Evolutionary conservation across 495 filamentous ascomycete genomes (phyloP).

Genomic region (Pyrenopolyporus hunteri): DNA sequence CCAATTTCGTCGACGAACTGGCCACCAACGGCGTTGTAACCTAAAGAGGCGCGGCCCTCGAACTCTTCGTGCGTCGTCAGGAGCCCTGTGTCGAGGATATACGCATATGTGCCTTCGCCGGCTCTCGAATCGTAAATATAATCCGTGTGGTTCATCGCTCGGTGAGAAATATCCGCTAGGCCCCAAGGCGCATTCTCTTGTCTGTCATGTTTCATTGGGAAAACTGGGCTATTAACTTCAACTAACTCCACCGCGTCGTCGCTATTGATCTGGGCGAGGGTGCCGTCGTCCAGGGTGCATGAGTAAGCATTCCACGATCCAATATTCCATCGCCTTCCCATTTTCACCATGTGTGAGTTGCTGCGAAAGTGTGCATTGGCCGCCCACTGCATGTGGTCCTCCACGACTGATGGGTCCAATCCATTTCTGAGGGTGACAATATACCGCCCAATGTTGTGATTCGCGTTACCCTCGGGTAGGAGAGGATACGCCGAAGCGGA

Average conservation of each 20-base stretch:
- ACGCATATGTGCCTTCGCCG: conserved; percentile 61
- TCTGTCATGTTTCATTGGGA: conserved; percentile 41
- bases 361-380: conserved; percentile 37
- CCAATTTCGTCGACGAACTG: conserved; percentile 55
- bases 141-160: conserved; percentile 45
- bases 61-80: conserved; percentile 60
- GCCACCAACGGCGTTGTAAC: conserved; percentile 58
- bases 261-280: conserved; percentile 43
- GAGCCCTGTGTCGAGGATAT: conserved; percentile 65
- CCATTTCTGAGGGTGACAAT: conserved; percentile 59
- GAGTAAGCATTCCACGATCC: conserved; percentile 50
- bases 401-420: conserved; percentile 43
- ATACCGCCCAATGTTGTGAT: conserved; percentile 51
- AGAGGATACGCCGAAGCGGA: not conserved
- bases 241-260: conserved; percentile 47
- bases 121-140: conserved; percentile 64
- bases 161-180: conserved; percentile 62
- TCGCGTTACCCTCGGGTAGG: conserved; percentile 4
- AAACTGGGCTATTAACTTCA: conserved; percentile 20
- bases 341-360: conserved; percentile 42
- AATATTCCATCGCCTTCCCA: conserved; percentile 46
- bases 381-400: conserved; percentile 46
- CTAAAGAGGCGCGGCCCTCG: conserved; percentile 56
- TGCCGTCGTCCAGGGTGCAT: conserved; percentile 45
- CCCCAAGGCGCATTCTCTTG: conserved; percentile 62